Conservation (phyloP, 1,284 basidiomycete species). For the Puccinia triticina region DNA sequence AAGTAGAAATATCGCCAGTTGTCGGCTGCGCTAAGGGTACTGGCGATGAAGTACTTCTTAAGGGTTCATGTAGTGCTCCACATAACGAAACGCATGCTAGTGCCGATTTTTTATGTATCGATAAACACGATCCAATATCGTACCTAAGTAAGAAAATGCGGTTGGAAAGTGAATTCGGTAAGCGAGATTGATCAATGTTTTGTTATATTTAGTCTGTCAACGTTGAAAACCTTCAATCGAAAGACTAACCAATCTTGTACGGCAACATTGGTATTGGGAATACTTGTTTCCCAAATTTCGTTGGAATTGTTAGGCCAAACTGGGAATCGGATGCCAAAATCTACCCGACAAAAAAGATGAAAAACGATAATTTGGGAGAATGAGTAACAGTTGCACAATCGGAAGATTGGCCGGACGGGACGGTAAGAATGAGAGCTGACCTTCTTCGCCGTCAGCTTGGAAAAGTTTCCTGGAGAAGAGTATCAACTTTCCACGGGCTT, state of each 20-base stretch:
- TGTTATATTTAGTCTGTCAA: neutral
- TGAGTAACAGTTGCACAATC: neutral
- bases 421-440: constrained; percentile 6
- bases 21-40: neutral
- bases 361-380: neutral
- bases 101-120: constrained; percentile 30
- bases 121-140: constrained; percentile 43
- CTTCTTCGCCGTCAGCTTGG: constrained; percentile 14
- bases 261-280: constrained; percentile 36
- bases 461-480: constrained; percentile 34
- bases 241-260: constrained; percentile 49
- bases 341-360: neutral
- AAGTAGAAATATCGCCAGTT: neutral
- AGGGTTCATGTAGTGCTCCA: constrained; percentile 33
- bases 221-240: neutral
- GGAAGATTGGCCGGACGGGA: neutral
- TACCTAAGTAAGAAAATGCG: constrained; percentile 9
- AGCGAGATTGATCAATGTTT: neutral
- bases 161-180: neutral
- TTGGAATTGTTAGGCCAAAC: constrained; percentile 43
- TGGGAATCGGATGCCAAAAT: constrained; percentile 42
- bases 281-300: constrained; percentile 43
- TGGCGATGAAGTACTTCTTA: constrained; percentile 23
- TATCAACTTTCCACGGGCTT: constrained; percentile 43
- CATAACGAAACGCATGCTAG: constrained; percentile 47